Evolutionary conservation across 495 filamentous ascomycete species (phyloP).

Genomic region (Penicillium antarcticum): DNA sequence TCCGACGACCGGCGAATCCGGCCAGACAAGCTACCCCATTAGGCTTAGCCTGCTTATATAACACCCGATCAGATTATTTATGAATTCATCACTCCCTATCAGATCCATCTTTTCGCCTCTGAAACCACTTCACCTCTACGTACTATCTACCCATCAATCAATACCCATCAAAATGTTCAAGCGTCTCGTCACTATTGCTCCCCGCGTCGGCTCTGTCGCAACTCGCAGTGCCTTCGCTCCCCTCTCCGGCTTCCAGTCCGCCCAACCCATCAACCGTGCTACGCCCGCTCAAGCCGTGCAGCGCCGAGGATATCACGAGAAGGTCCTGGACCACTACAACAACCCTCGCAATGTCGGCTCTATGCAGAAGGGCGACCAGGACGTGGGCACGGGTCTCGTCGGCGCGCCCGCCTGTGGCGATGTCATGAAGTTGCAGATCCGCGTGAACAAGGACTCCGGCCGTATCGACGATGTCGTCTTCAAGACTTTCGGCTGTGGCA

Average conservation of each 20-base stretch:
- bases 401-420: slow-evolving; percentile 89
- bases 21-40: slow-evolving; percentile 10
- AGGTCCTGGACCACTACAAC: slow-evolving; percentile 92
- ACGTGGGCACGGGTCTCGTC: slow-evolving; percentile 96
- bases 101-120: slow-evolving; percentile 19
- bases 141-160: neutral
- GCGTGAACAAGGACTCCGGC: slow-evolving; percentile 83
- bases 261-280: slow-evolving; percentile 31
- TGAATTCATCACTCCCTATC: slow-evolving; percentile 33
- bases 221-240: slow-evolving; percentile 41
- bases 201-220: slow-evolving; percentile 45
- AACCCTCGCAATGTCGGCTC: slow-evolving; percentile 92
- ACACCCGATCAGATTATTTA: slow-evolving; percentile 31
- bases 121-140: neutral
- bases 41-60: slow-evolving; percentile 21
- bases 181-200: slow-evolving; percentile 47
- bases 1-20: slow-evolving; percentile 28
- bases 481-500: slow-evolving; percentile 98
- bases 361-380: slow-evolving; percentile 76
- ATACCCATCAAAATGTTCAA: slow-evolving; percentile 46
- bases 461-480: slow-evolving; percentile 94
- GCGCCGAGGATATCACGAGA: slow-evolving; percentile 59
- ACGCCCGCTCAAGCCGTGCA: slow-evolving; percentile 28
- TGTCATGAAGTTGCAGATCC: slow-evolving; percentile 99
- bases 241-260: slow-evolving; percentile 31